Evolutionary conservation across 2,329 filamentous ascomycete species (phyloP).

Genomic region (Ceratocystis diversiconidia): DNA sequence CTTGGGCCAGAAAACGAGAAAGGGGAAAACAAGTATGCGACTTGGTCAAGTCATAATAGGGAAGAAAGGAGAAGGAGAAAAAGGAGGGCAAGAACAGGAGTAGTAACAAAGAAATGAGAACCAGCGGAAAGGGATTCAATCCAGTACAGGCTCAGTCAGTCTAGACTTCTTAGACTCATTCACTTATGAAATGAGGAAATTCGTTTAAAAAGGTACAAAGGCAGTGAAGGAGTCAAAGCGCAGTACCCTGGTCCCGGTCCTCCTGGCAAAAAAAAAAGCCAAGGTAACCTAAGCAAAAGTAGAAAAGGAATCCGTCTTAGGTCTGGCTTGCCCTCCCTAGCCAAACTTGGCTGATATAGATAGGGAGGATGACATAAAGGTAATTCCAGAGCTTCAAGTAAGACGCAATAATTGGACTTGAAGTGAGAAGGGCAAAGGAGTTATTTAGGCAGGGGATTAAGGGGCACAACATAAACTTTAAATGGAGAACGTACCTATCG

Average conservation of each 20-base stretch:
- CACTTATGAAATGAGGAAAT: constrained; percentile 8
- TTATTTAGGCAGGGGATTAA: background rate
- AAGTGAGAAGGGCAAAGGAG: background rate
- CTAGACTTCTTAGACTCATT: background rate
- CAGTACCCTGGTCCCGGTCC: background rate
- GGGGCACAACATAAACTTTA: constrained; percentile 1
- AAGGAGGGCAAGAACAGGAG: background rate
- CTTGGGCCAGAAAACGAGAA: background rate
- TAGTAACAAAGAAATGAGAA: background rate
- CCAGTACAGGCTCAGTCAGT: background rate
- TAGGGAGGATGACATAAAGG: background rate
- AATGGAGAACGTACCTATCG: background rate
- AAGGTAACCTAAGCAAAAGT: background rate
- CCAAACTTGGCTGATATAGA: background rate
- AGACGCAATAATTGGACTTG: background rate
- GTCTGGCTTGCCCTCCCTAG: background rate
- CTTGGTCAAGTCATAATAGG: background rate
- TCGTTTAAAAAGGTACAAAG: background rate
- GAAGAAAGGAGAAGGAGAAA: background rate
- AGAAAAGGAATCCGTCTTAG: background rate
- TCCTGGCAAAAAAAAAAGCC: background rate
- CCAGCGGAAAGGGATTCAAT: background rate
- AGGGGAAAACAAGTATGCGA: background rate
- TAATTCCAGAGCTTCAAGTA: background rate
- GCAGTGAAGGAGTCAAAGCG: constrained; percentile 12